Base-by-base conservation (phyloP, 2,329 filamentous ascomycete genomes). In the Beauveria sp. region DNA sequence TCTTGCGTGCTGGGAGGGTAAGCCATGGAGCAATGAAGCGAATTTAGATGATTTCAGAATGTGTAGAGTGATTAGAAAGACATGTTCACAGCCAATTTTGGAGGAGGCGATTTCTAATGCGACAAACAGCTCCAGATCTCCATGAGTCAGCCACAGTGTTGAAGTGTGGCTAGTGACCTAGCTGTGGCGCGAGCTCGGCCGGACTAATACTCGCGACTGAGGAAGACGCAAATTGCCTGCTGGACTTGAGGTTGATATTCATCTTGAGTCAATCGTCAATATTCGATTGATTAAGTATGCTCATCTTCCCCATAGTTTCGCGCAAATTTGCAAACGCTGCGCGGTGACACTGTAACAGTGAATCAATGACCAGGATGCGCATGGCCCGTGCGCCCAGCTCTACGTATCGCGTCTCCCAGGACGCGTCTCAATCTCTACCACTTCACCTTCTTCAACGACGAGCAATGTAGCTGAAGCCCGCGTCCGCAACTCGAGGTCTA, bases 1-100 rank as follows among this genome's bases (percentile, higher is more conserved):
- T 59, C 60, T 28, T 64, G 20, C 18, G 65, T 60, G 38, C 65
- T 61, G 1, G 68, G 65, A 24, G 69, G 65, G 49, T 69, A 68
- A 22, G 69, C 63, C 73, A 74, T 75, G 24, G 10, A 52, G 24
- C 9, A 3, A 14, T 8, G 5, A 28, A 28, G 31, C 14, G 10
- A 2, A 8, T 3, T 24, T 3, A 14, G 1, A 20, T 42, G 28
- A n/a, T 24, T 8, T 10, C 14, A 8, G 24, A 14, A 16, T 34
- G 45, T 6, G 20, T 18, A 42, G 9, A 28, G 5, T 20, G 46
- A 50, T 43, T 22, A 1, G 1, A 38, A n/a, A 20, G 46, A n/a
- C 46, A 59, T 40, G 34, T 50, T 7, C 14, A 28, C 14, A 38
- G 5, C 28, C 22, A 24, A 42, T 20, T 2, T 16, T 34, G 24